Evolutionary conservation across 2,329 filamentous ascomycete genomes (phyloP), one percentile per base, ranked within the genome.

Genomic region (Penicillium sp.): DNA sequence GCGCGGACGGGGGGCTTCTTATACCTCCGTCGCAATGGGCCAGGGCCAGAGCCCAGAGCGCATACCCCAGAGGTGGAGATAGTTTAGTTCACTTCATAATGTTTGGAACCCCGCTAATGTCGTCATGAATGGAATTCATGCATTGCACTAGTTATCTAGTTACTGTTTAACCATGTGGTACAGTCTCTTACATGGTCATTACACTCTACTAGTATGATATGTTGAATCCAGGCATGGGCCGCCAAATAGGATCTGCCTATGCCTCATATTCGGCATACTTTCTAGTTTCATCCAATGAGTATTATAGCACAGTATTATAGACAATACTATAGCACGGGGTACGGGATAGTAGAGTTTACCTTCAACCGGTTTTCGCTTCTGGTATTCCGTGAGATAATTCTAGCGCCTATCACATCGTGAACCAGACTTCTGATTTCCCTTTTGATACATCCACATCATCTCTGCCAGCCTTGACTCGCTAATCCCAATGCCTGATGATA

Each of bases 41-140:
- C 27, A 29, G 11, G n/a, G 24, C 9, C 41, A 38, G 38, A 38
- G 26, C 36, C 50, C 40, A 40, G 35, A 29, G 50, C 18, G 18
- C 18, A 38, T 44, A 38, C 42, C 36, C 50, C 40, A 40, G 35
- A 29, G 50, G 51, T 49, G 51, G 50, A 50, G 37, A 50, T 50
- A 44, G 49, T 44, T 24, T 45, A 34, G 14, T 18, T 10, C 31
- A 10, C 8, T 34, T 18, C 14, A 34, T 16, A 6, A 31, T 18
- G 3, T 29, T 27, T 32, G 9, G 34, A 18, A 18, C 51, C 54
- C 56, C 54, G 46, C 54, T 49, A 4, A 53, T 52, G 43, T 50
- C 58, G 57, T 60, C 57, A 60, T 60, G 46, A 43, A n/a, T 23
- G 26, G 23, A 23, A 28, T 32, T 14, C 35, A 24, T 14, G 32